phyloP scores from a whole-genome alignment of 2,329 filamentous ascomycete genomes.

The Cryphonectria naterciae region DNA sequence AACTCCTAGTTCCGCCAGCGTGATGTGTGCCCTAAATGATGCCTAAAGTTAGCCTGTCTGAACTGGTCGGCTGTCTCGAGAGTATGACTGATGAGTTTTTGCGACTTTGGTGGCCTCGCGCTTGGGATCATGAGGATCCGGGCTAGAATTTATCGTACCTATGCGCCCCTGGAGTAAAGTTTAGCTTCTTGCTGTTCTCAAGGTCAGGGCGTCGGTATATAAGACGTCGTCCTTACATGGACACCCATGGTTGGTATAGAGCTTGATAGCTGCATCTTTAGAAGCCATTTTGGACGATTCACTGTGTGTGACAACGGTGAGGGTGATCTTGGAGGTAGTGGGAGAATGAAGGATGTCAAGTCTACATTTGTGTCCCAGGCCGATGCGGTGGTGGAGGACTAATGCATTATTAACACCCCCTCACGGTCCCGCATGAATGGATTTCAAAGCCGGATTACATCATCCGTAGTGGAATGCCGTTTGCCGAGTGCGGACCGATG shows the following conservation, averaged over 20 bases:
- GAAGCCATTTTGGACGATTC: constrained; percentile 35
- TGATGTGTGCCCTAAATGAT: constrained; percentile 66
- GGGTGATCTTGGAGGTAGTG: neutral
- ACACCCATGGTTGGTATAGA: constrained; percentile 73
- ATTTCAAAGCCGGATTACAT: constrained; percentile 23
- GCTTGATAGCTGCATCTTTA: constrained; percentile 55
- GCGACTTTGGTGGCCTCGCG: too few relatives aligned
- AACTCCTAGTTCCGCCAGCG: constrained; percentile 67
- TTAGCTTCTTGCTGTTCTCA: neutral
- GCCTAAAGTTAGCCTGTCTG: neutral
- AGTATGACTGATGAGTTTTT: neutral
- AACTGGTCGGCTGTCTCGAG: neutral
- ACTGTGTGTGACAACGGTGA: neutral
- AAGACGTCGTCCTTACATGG: constrained; percentile 52
- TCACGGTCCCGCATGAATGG: constrained; percentile 13
- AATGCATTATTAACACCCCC: neutral
- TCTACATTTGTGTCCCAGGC: neutral
- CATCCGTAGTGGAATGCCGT: constrained; percentile 19
- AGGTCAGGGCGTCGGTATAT: neutral
- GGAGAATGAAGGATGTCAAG: too few relatives aligned
- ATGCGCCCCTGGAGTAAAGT: constrained; percentile 1
- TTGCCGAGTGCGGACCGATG: neutral
- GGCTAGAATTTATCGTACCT: neutral
- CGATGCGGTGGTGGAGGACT: neutral
- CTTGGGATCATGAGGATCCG: constrained; percentile 59